phyloP scores from a whole-genome alignment of 805 yeast species.

The Metschnikowia cubensis region DNA sequence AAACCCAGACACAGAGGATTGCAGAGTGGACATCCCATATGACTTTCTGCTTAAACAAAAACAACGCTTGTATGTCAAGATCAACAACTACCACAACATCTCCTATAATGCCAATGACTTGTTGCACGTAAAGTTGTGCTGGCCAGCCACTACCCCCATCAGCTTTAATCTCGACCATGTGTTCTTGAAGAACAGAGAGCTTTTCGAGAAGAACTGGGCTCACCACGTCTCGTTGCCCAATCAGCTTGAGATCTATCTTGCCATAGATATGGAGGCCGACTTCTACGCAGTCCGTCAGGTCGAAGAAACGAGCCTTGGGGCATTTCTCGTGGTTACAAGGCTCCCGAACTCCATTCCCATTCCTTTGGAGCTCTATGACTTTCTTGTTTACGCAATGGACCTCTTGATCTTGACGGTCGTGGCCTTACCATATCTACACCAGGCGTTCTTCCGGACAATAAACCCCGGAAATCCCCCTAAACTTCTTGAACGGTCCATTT shows the following conservation, averaged over 20 bases:
- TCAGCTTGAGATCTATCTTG: constrained; percentile 15
- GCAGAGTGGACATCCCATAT: constrained; percentile 12
- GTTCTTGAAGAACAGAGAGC: constrained; percentile 10
- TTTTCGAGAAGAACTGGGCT: background rate
- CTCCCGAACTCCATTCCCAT: constrained; percentile 17
- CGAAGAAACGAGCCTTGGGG: constrained; percentile 3
- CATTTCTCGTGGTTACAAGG: constrained; percentile 9
- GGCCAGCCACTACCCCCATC: constrained; percentile 20
- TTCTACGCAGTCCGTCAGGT: constrained; percentile 13
- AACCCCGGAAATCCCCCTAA: too few species aligned
- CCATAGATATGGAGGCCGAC: constrained; percentile 12
- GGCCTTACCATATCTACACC: constrained; percentile 4
- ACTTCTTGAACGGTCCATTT: too few species aligned
- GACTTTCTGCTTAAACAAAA: constrained; percentile 7
- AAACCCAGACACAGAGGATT: constrained; percentile 3
- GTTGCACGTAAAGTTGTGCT: constrained; percentile 18
- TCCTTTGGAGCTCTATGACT: constrained; percentile 18
- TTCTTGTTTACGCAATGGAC: constrained; percentile 13
- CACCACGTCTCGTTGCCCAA: background rate
- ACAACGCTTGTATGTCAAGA: constrained; percentile 22
- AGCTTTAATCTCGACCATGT: constrained; percentile 10
- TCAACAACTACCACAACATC: constrained; percentile 32
- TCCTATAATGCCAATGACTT: constrained; percentile 20
- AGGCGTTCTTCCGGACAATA: background rate
- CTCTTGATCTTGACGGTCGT: constrained; percentile 10